Conservation (phyloP, 164 flowering plant species). For the Kingdonia uniflora region DNA sequence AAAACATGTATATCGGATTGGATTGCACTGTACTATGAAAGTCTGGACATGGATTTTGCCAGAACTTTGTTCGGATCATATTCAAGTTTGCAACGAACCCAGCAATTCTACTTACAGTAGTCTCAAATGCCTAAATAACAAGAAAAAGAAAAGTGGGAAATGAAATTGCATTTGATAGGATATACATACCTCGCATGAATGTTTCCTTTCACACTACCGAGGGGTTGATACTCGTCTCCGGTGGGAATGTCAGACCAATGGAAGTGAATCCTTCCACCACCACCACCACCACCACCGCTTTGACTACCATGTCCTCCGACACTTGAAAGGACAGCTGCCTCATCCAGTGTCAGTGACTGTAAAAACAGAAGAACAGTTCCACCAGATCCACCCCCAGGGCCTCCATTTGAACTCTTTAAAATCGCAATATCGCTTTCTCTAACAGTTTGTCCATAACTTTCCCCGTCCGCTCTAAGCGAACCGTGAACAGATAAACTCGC, state of each 20-base stretch:
- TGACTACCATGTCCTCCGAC: conserved; percentile 79
- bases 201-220: conserved; percentile 60
- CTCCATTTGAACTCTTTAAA: conserved; percentile 14
- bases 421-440: conserved; percentile 13
- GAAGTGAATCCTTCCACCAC: conserved; percentile 94
- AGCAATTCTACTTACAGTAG: neutral
- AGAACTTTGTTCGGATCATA: no score
- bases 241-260: conserved; percentile 75
- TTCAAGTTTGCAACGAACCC: neutral
- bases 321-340: conserved; percentile 53
- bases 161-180: neutral
- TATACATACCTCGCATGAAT: conserved; percentile 51
- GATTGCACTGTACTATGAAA: no score
- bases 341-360: conserved; percentile 43
- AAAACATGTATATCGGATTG: no score
- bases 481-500: conserved; percentile 60
- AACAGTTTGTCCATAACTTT: conserved; percentile 36
- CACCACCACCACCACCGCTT: conserved; percentile 93
- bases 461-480: conserved; percentile 77
- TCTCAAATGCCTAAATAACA: no score
- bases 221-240: conserved; percentile 65
- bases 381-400: conserved; percentile 97
- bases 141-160: no score
- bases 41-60: no score
- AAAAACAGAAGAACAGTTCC: conserved; percentile 86